Evolutionary conservation across 202 grass and related monocot species (phyloP), one percentile per base, ranked within the genome.

Genomic region (Setaria viridis): DNA sequence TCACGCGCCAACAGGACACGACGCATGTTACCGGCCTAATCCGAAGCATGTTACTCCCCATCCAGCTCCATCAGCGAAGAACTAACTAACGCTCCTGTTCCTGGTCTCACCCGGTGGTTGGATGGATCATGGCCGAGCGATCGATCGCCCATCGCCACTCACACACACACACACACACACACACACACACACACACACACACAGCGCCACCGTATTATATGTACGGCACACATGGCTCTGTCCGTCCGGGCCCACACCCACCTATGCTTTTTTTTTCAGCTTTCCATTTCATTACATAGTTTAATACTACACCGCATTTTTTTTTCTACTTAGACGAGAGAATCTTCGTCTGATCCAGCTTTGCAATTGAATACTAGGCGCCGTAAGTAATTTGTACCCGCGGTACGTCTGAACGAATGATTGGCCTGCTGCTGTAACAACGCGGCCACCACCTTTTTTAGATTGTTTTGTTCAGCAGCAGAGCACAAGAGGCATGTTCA

Each of bases 41-140:
- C 70, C 53, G 75, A 85, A 50, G 75, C 84, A 85, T 79, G 84
- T 86, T 80, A 80, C 82, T 21, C 60, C 48, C 59, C 39, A 39
- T 69, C 35, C 35, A 49, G 11, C 4, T 54, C 70, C 11, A 19
- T 16, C 80, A 62, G 41, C 56, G 10, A 74, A 41, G 33, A 34
- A 37, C 4, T 37, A 37, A 37, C 35, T 37, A 37, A 35, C 39
- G 70, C 69, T 83, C 39, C 2, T 51, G 20, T 4, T 33, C 7
- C 7, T 0, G 39, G 49, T 85, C 72, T 78, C 25, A 50, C 19
- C 65, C 66, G 84, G 77, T 74, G 58, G 84, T 80, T 86, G 77
- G 77, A 19, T 34, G 42, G 76, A 78, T 78, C 75, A 60, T 78
- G n/a, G 56, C 12, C 39, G 34, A 5, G 39, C 6, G 57, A 13